A percentile compares a stretch with the other conserved stretches of the same genome.
phyloP scores from a whole-genome alignment of 164 flowering plant species.

The Akebia trifoliata region DNA sequence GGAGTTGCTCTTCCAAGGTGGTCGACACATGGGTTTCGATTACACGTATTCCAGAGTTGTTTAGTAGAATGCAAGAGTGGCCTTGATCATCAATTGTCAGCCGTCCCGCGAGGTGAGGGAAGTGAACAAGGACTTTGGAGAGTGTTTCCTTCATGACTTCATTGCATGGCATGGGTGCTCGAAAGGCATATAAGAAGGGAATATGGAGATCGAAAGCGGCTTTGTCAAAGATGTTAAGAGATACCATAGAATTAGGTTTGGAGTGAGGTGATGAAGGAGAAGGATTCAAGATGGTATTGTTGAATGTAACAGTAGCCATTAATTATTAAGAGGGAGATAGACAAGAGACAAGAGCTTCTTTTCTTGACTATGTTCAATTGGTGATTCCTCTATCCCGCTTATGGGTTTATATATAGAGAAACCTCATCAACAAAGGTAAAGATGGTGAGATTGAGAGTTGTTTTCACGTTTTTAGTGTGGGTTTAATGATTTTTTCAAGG shows the following conservation, averaged over 20 bases:
- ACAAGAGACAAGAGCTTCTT: too few relatives aligned
- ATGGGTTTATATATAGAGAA: too few relatives aligned
- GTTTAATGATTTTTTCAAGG: too few relatives aligned
- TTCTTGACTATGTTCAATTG: too few relatives aligned
- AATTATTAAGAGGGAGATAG: not conserved
- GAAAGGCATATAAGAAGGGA: slow-evolving; percentile 12
- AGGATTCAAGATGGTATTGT: slow-evolving; percentile 13
- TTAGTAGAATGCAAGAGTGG: slow-evolving; percentile 6
- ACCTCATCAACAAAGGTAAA: too few relatives aligned
- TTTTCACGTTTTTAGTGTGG: too few relatives aligned
- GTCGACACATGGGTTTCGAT: slow-evolving; percentile 13
- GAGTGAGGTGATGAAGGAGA: slow-evolving; percentile 1
- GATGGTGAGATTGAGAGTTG: too few relatives aligned
- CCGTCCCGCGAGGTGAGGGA: slow-evolving; percentile 21
- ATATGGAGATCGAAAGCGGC: slow-evolving; percentile 25
- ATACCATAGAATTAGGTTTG: not conserved
- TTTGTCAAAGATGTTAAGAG: slow-evolving; percentile 25
- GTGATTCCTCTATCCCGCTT: too few relatives aligned
- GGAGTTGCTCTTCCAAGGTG: slow-evolving; percentile 14
- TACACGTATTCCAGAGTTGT: slow-evolving; percentile 16
- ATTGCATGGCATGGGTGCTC: slow-evolving; percentile 17
- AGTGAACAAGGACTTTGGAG: slow-evolving; percentile 15
- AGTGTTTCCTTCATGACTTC: slow-evolving; percentile 21
- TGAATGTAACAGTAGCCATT: slow-evolving; percentile 17
- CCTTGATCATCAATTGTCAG: slow-evolving; percentile 7